Base-by-base conservation (phyloP, 495 filamentous ascomycete species). In the Trichocladium uniseriatum region DNA sequence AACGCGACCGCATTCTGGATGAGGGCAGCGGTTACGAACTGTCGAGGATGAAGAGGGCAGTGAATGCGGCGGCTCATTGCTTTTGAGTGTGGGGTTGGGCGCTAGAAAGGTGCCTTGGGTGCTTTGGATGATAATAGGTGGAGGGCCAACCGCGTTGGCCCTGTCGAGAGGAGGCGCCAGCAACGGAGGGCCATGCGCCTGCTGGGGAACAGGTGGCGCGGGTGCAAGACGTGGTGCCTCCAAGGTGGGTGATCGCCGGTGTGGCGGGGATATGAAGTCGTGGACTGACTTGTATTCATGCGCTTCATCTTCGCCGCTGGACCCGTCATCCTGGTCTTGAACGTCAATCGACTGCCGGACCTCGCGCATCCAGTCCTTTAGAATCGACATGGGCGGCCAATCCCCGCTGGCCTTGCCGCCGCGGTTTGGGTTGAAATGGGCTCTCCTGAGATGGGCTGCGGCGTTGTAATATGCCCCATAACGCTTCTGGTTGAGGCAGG, bases 401-500 rank as follows among this genome's bases (percentile, higher is more conserved):
- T 89, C 84, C 0, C 89, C 89, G 42, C 88, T 89, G 1, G 86
- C 87, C 59, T 90, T 92, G 13, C 89, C 89, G 28, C 86, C 87
- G 32, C 88, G 77, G 44, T 80, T 74, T 56, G 88, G 72, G 35
- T 75, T 70, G 71, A 96, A 98, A 60, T 98, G 92, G 13, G 87
- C 87, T 21, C 92, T 78, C 28, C 90, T 79, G 9, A 98, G 74
- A 65, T 97, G 92, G 5, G 91, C 91, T 9, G 91, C 89, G 3
- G 91, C 91, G 55, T 98, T 98, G 58, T 98, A 96, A 64, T 98
- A 95, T n/a, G 86, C 89, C 0, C 85, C 86, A 57, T 98, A 98
- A 60, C 92, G 92, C 49, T 82, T 80, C 46, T 74, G 65, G 36
- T 77, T 84, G 16, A 80, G 74, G 51, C 92, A 98, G 41, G 86